phyloP scores from a whole-genome alignment of 2,329 filamentous ascomycete species.

The Alternaria arborescens region DNA sequence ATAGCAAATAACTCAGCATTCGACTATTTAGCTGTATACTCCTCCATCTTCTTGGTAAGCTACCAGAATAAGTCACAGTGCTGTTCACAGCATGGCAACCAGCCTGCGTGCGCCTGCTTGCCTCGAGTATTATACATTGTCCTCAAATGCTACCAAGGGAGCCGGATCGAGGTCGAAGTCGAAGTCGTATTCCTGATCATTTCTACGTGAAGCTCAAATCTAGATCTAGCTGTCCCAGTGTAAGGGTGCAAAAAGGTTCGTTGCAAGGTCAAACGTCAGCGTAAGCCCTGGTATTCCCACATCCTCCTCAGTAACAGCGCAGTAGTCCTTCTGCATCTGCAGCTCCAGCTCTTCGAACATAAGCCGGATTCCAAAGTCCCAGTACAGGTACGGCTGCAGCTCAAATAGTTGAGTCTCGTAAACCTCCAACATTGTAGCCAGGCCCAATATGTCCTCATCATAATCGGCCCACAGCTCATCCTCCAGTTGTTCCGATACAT shows the following conservation, averaged over 20 bases:
- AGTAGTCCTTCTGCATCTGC: not conserved
- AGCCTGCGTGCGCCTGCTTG: too few species aligned
- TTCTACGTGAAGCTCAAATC: not conserved
- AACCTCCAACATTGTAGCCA: not conserved
- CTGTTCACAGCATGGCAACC: too few species aligned
- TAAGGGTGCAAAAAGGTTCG: not conserved
- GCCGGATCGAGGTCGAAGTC: not conserved
- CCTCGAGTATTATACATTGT: not conserved
- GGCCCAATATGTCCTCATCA: not conserved
- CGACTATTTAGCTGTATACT: too few species aligned
- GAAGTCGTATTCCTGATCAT: not conserved
- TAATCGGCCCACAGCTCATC: not conserved
- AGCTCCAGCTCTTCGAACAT: conserved; percentile 1
- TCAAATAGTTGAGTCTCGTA: not conserved
- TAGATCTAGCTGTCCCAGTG: not conserved
- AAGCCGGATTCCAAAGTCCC: not conserved
- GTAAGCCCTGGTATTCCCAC: not conserved
- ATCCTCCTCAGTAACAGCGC: not conserved
- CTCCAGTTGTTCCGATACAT: not conserved
- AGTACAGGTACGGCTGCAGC: not conserved
- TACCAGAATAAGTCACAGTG: too few species aligned
- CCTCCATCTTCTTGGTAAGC: too few species aligned
- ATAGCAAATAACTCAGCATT: too few species aligned
- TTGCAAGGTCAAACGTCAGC: not conserved
- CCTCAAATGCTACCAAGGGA: not conserved